Evolutionary conservation across 257 asterid genomes (phyloP).

Genomic region (Solanum paucissectum): DNA sequence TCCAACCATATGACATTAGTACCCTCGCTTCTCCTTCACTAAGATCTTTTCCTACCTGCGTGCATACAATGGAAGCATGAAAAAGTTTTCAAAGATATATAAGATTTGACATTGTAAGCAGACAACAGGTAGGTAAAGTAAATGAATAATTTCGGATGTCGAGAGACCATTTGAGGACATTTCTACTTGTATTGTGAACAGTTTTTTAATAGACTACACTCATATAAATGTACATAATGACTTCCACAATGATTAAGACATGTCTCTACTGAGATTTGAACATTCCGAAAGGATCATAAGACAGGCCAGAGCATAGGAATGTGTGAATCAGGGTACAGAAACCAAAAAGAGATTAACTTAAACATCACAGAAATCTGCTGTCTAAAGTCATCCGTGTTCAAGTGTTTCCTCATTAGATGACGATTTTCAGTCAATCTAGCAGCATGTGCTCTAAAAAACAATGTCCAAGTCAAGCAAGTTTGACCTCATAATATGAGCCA

Average conservation of each 20-base stretch:
- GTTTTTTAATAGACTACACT: neutral
- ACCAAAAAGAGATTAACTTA: neutral
- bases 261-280: neutral
- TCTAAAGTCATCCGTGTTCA: neutral
- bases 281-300: neutral
- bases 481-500: neutral
- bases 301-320: neutral
- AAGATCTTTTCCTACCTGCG: conserved; percentile 78
- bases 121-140: neutral
- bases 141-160: neutral
- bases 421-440: neutral
- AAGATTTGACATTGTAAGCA: neutral
- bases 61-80: neutral
- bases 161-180: neutral
- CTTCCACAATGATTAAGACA: neutral
- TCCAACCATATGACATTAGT: conserved; percentile 69
- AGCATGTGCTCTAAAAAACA: neutral
- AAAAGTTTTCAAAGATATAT: neutral
- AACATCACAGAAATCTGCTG: neutral
- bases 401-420: neutral
- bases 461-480: neutral
- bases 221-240: neutral
- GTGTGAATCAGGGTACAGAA: neutral
- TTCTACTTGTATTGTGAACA: neutral
- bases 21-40: conserved; percentile 82